Evolutionary conservation across 768 basidiomycete genomes (phyloP).

Genomic region (Termitomyces sp.): DNA sequence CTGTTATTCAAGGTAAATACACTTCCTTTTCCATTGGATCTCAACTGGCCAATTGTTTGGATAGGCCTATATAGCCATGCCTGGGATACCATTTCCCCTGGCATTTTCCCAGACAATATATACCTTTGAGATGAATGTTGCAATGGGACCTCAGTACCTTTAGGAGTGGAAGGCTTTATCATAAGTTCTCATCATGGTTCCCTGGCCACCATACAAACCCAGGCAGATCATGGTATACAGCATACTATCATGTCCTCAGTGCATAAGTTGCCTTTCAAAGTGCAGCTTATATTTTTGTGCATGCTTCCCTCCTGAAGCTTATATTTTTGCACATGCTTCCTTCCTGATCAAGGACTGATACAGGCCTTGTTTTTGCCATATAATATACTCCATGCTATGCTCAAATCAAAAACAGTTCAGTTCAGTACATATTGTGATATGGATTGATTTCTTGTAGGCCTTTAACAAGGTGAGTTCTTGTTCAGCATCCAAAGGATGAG

Average conservation of each 20-base stretch:
- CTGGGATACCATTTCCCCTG: not conserved
- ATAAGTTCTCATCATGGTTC: not conserved
- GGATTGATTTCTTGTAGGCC: not conserved
- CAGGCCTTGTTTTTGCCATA: not conserved
- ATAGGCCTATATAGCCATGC: not conserved
- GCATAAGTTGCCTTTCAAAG: not conserved
- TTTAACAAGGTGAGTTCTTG: not conserved
- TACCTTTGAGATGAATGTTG: not conserved
- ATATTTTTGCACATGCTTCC: not conserved
- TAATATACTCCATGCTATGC: not conserved
- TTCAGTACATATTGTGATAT: not conserved
- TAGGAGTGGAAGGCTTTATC: not conserved
- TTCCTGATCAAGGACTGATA: not conserved
- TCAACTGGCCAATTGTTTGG: not conserved
- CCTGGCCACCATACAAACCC: not conserved
- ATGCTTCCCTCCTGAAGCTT: not conserved
- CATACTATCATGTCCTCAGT: not conserved
- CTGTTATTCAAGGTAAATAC: not conserved
- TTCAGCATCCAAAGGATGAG: not conserved
- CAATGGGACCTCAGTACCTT: not conserved
- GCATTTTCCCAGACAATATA: not conserved
- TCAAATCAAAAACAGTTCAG: not conserved
- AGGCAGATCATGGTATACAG: not conserved
- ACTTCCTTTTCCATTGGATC: not conserved
- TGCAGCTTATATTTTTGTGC: not conserved